A percentile compares a stretch with the other conserved stretches of the same genome.
Evolutionary conservation across 148 eudicot genomes (phyloP).

Genomic region (Amaranthus cruentus): DNA sequence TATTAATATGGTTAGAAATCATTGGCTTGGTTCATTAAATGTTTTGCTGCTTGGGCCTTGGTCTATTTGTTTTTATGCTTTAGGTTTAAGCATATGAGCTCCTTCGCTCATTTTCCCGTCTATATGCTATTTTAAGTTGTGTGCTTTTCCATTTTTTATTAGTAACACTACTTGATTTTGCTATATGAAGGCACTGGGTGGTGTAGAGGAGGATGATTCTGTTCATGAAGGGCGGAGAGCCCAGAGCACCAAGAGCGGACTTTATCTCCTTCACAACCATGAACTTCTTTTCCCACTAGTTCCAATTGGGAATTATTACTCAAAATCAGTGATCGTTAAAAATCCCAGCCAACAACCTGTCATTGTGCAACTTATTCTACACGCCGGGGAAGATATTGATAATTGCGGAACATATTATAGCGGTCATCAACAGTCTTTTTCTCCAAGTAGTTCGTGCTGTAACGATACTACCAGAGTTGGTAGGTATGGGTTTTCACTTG

Average conservation of each 20-base stretch:
- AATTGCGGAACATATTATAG: conserved; percentile 43
- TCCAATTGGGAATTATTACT: conserved; percentile 48
- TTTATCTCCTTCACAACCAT: conserved; percentile 47
- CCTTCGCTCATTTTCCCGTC: neutral
- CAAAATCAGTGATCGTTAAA: conserved; percentile 48
- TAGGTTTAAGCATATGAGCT: no score
- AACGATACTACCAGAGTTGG: conserved; percentile 33
- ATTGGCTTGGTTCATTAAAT: neutral
- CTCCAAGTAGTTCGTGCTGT: conserved; percentile 38
- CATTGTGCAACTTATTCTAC: conserved; percentile 65
- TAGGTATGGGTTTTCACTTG: conserved; percentile 60
- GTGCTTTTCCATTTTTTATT: conserved; percentile 11
- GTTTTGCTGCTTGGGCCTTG: neutral
- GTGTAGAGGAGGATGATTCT: conserved; percentile 53
- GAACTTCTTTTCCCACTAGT: conserved; percentile 57
- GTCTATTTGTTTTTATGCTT: neutral
- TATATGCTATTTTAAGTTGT: neutral
- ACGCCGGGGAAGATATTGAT: conserved; percentile 45
- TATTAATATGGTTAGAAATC: neutral
- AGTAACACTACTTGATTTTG: conserved; percentile 16
- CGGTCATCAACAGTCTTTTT: conserved; percentile 41
- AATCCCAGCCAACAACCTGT: conserved; percentile 72
- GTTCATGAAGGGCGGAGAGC: conserved; percentile 57
- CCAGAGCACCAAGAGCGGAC: conserved; percentile 43
- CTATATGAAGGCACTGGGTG: conserved; percentile 39